Evolutionary conservation across 768 basidiomycete species (phyloP).

Genomic region (Auricularia heimuer): DNA sequence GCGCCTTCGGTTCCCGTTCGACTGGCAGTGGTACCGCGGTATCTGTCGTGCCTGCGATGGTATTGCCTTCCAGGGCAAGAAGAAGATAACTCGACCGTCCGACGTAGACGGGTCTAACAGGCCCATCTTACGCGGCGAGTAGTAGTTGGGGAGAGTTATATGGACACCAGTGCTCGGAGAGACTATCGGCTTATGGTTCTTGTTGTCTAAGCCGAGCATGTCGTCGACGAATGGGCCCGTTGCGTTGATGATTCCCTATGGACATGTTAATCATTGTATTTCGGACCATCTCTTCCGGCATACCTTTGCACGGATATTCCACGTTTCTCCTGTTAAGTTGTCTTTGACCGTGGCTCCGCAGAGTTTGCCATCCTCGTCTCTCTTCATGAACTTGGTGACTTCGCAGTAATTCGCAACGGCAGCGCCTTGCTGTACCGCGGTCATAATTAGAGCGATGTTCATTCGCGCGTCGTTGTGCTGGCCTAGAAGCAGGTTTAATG

Average conservation of each 20-base stretch:
- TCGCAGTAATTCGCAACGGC: slow-evolving; percentile 83
- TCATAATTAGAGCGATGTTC: slow-evolving; percentile 94
- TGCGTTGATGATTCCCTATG: slow-evolving; percentile 88
- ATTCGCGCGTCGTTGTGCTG: slow-evolving; percentile 98
- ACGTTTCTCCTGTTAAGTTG: slow-evolving; percentile 72
- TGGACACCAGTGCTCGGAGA: slow-evolving; percentile 90
- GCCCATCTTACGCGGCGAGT: slow-evolving; percentile 90
- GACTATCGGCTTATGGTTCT: slow-evolving; percentile 73
- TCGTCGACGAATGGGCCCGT: slow-evolving; percentile 91
- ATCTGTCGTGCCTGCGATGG: slow-evolving; percentile 96
- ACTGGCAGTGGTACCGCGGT: slow-evolving; percentile 50
- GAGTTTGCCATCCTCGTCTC: slow-evolving; percentile 46
- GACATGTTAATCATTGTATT: background rate
- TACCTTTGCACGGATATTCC: slow-evolving; percentile 73
- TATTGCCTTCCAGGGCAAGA: slow-evolving; percentile 97
- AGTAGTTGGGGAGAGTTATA: slow-evolving; percentile 95
- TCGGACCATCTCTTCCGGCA: background rate
- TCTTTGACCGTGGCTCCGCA: slow-evolving; percentile 71
- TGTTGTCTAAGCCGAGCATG: slow-evolving; percentile 72
- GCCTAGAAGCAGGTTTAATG: slow-evolving; percentile 32
- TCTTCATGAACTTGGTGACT: slow-evolving; percentile 68
- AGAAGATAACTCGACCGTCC: slow-evolving; percentile 97
- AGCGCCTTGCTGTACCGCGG: slow-evolving; percentile 86
- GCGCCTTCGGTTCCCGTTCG: slow-evolving; percentile 63
- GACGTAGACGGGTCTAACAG: slow-evolving; percentile 91